Percentiles rank a stretch among this genome's conserved stretches.
Conservation (phyloP, 257 asterid species). For the Lantana camara region DNA sequence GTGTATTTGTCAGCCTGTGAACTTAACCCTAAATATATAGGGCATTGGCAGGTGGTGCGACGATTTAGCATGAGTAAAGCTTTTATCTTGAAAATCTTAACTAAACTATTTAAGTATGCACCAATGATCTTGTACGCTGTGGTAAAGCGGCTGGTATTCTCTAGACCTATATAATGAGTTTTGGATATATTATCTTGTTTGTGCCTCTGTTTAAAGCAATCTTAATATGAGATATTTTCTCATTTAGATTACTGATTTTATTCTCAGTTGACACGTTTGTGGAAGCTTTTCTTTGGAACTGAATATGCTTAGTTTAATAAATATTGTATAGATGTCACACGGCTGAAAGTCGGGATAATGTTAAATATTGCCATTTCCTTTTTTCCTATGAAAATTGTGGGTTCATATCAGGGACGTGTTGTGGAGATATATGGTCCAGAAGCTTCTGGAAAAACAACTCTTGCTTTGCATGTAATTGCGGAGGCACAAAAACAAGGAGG, state of each 20-base stretch:
- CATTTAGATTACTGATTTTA: constrained; percentile 11
- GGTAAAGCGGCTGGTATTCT: neutral
- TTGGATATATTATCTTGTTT: constrained; percentile 10
- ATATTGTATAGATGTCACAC: neutral
- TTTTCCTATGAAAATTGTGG: constrained; percentile 9
- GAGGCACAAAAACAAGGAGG: constrained; percentile 99
- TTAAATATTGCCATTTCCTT: neutral
- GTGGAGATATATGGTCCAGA: constrained; percentile 97
- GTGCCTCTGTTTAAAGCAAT: constrained; percentile 10
- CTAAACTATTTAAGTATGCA: neutral
- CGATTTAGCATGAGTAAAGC: neutral
- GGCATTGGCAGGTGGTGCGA: constrained; percentile 12
- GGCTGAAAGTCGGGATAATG: neutral
- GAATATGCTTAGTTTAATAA: neutral
- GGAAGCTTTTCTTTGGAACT: constrained; percentile 5
- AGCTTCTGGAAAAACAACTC: constrained; percentile 98
- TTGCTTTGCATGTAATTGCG: constrained; percentile 92
- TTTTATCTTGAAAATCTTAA: constrained; percentile 10
- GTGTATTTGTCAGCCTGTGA: neutral
- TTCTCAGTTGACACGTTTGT: neutral
- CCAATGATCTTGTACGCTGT: neutral
- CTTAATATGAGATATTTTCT: neutral
- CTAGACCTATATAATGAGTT: neutral
- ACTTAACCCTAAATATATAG: neutral
- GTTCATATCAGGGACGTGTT: constrained; percentile 74